Base-by-base conservation (phyloP, 495 filamentous ascomycete species). In the Aspergillus wentii region DNA sequence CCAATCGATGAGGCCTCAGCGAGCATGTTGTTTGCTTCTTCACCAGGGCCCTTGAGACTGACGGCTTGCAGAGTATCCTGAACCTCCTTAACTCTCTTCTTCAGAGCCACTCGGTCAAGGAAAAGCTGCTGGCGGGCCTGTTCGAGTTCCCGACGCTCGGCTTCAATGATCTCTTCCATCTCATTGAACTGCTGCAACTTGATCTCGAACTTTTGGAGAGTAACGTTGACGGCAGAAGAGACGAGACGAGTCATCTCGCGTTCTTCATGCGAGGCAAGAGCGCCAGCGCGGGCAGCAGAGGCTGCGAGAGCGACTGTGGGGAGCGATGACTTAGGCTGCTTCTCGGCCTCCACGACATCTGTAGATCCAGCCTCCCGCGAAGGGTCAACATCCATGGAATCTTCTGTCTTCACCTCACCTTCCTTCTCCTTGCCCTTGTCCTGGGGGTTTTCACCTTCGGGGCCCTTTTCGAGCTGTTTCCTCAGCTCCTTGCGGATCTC, bases 141-240 rank as follows among this genome's bases (percentile, higher is more conserved):
- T 62, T 97, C 92, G 2, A 98, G 72, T 58, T 98, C 94, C 26
- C 89, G 78, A 34, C 90, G 82, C 64, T 98, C 94, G 3, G 89
- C 86, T 48, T 94, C 85, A 34, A 96, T 71, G 38, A 95, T 82
- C 33, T 82, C 70, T 54, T 98, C 92, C 76, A 98, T 87, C 64
- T 97, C 94, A 49, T 86, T 83, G 71, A 98, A 98, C 56, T 96
- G 94, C 49, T 84, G 78, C 34, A 92, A 70, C 68, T 90, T 90
- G 38, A 89, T 68, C 52, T 90, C 83, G 54, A 88, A 75, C 59
- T 90, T 90, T 51, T 86, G 76, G 19, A 95, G 72, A 13, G 83
- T 88, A 11, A 87, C 68, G 56, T 95, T 95, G 37, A 94, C 84
- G 0, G 88, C 71, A 2, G 85, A 78, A 8, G 86, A 88, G 16